Evolutionary conservation across 148 eudicot genomes (phyloP), one percentile per base, ranked within the genome.

Genomic region (Silene uniflora): DNA sequence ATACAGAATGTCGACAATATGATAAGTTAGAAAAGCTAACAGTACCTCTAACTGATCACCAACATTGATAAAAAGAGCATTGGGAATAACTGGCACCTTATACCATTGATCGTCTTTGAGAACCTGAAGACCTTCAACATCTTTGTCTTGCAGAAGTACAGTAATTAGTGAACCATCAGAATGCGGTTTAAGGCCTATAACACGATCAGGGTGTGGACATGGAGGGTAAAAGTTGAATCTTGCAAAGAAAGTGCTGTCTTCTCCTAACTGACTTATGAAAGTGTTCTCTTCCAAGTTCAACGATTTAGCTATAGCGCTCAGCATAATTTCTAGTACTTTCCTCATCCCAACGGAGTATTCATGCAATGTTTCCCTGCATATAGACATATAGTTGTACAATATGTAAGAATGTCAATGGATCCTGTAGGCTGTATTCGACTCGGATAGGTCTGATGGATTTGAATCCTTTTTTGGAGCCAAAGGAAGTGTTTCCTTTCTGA

Each of bases 101-200:
- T 70, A 82, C 88, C 91, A 88, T 21, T 76, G 76, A 76, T 70
- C 71, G 71, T 85, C 85, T 73, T 82, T 85, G 21, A 75, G 64
- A 7, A 85, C 47, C 62, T 87, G 88, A 67, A 87, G 90, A 39
- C 87, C 90, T 84, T 82, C 85, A 6, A 85, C 88, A 75, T 81
- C 62, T 23, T 80, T 47, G 77, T 87, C 90, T 72, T 81, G 88
- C 63, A 87, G 39, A 6, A 87, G 78, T 25, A 87, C 3, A 16
- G 90, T 87, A 39, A 85, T 56, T 4, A 75, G 72, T 4, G 88
- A 71, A 46, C 79, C 84, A 78, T 87, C 90, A 6, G 88, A 75
- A 67, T 88, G 91, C 10, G 88, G 81, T 74, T 82, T 84, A 21
- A 84, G 44, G 1, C 91, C 91, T 0, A 81, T 74, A 22, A 81